A percentile compares a stretch with the other conserved stretches of the same genome.
Conservation (phyloP, 2,329 filamentous ascomycete species). For the Fusarium poae region DNA sequence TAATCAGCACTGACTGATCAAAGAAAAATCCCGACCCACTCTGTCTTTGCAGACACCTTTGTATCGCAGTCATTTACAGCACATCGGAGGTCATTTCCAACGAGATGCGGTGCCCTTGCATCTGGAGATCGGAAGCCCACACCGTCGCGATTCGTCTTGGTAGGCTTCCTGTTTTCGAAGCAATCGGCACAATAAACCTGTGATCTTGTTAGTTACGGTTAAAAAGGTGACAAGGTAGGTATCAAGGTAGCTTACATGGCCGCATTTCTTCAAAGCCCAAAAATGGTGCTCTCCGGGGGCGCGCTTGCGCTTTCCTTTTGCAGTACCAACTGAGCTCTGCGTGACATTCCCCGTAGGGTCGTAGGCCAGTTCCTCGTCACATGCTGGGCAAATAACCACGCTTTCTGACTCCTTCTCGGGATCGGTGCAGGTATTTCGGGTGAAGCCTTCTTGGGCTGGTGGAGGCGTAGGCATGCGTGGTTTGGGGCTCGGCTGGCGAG, state of each 20-base stretch:
- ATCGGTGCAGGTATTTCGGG: conserved; percentile 70
- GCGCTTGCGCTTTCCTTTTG: conserved; percentile 59
- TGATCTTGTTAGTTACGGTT: conserved; percentile 8
- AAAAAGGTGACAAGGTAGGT: neutral
- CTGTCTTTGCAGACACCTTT: conserved; percentile 66
- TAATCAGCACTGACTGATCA: conserved; percentile 53
- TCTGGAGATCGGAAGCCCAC: conserved; percentile 57
- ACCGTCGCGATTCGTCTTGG: conserved; percentile 51
- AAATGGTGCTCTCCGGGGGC: conserved; percentile 81
- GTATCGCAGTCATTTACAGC: conserved; percentile 69
- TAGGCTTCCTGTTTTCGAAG: conserved; percentile 67
- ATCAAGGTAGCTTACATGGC: conserved; percentile 76
- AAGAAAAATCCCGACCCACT: conserved; percentile 73
- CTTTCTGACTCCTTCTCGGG: conserved; percentile 69
- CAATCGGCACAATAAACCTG: conserved; percentile 74
- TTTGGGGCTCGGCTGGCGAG: conserved; percentile 55
- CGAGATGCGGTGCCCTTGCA: conserved; percentile 46
- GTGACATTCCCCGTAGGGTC: conserved; percentile 64
- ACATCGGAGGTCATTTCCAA: conserved; percentile 60
- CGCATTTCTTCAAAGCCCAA: conserved; percentile 91
- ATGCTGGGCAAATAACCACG: conserved; percentile 86
- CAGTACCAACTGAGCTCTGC: conserved; percentile 34
- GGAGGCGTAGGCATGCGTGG: conserved; percentile 72
- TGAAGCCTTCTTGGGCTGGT: conserved; percentile 81
- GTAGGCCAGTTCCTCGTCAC: conserved; percentile 84